A percentile compares a stretch with the other conserved stretches of the same genome.
phyloP scores from a whole-genome alignment of 176 grass and related monocot species.

The Hordeum vulgare region DNA sequence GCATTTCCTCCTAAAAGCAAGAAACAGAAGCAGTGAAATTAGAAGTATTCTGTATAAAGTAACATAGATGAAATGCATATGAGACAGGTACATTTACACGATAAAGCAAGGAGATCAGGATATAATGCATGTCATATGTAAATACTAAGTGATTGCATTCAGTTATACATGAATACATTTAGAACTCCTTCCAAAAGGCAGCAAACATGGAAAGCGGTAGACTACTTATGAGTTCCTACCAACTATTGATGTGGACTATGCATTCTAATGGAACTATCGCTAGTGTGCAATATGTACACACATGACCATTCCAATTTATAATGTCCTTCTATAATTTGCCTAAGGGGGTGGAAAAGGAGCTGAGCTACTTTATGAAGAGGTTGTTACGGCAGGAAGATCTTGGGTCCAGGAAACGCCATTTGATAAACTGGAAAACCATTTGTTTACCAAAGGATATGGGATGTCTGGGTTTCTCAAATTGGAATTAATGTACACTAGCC shows the following conservation, averaged over 20 bases:
- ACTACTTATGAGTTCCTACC: neutral
- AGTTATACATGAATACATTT: neutral
- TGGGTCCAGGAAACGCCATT: too few species aligned
- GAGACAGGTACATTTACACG: neutral
- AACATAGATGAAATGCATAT: neutral
- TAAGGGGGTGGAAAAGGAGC: too few species aligned
- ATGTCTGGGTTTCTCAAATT: too few species aligned
- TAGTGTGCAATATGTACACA: too few species aligned
- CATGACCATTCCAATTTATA: too few species aligned
- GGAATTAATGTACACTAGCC: too few species aligned
- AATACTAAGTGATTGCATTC: neutral
- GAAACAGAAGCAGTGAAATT: neutral
- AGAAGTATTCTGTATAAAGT: neutral
- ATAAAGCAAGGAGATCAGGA: neutral
- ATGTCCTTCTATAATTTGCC: too few species aligned
- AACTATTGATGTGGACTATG: neutral
- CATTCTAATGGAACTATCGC: too few species aligned
- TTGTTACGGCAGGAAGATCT: too few species aligned
- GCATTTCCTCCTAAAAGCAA: slow-evolving; percentile 62
- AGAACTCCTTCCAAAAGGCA: neutral
- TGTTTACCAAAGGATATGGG: too few species aligned
- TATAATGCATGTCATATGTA: neutral
- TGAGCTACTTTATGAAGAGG: too few species aligned
- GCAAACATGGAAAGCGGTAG: neutral
- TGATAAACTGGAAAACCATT: too few species aligned